Evolutionary conservation across 140 eudicot genomes (phyloP), one percentile per base, ranked within the genome.

Genomic region (Oenanthe javanica): DNA sequence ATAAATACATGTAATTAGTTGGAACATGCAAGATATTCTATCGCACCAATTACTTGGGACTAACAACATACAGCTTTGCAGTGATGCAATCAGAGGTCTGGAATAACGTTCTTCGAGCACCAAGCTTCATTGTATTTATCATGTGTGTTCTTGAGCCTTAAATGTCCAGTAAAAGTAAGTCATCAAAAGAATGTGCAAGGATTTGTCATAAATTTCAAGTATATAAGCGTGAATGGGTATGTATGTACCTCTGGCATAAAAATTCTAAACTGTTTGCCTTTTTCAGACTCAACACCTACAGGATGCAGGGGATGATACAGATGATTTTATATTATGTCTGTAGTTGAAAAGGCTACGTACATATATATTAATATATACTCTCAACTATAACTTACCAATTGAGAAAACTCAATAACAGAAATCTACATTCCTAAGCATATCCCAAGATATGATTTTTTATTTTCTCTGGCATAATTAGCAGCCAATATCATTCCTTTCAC

Each of bases 391-490:
- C 97, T 87, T 86, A 93, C 98, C 47, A 89, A 85, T 87, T 89
- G 89, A 71, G 98, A 87, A 78, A 86, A 84, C 88, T 93, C 97
- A 45, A 93, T 91, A 8, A 93, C 98, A 25, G 98, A 89, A 79
- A 93, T 91, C 92, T 93, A 97, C 98, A 93, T 93, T 67, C 98
- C 98, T 85, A 93, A 87, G 84, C 98, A 93, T 72, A 93, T 93
- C 80, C 98, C 98, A 51, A 93, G 89, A 82, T 93, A 93, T 25
- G 98, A 97, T 70, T 89, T 87, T 77, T 87, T 88, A 79, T 93
- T 93, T 86, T 93, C 98, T 84, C 98, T 83, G 72, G 98, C 98
- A 84, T 91, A 93, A 72, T 91, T 93, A 75, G 98, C 97, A 85
- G 98, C 98, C 83, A 90, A 86, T 83, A 93, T 87, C 98, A 93